Evolutionary conservation across 2,329 filamentous ascomycete species (phyloP).

Genomic region (Sporothrix schenckii): DNA sequence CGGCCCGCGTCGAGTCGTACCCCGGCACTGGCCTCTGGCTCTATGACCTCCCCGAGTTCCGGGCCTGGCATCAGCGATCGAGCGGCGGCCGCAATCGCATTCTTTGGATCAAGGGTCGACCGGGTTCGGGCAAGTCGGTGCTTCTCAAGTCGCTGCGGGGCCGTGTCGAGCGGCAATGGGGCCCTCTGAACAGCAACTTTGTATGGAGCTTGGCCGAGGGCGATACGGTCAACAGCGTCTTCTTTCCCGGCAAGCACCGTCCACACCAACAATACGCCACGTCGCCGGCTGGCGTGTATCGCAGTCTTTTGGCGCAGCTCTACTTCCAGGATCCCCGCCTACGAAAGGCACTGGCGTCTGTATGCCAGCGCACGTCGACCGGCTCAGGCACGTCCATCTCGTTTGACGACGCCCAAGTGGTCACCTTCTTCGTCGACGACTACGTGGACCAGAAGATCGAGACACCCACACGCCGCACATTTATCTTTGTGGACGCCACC

Average conservation of each 20-base stretch:
- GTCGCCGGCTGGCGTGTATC: constrained; percentile 39
- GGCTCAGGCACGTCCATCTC: not conserved
- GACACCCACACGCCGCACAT: constrained; percentile 40
- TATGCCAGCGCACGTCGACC: constrained; percentile 8
- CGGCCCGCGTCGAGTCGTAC: constrained; percentile 36
- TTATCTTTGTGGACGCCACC: constrained; percentile 43
- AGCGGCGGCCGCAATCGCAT: constrained; percentile 39
- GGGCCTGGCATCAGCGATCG: constrained; percentile 41
- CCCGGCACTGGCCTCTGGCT: constrained; percentile 43
- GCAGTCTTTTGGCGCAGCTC: constrained; percentile 41
- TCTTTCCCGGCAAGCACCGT: constrained; percentile 32
- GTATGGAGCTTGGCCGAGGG: constrained; percentile 39
- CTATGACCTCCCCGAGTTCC: constrained; percentile 42
- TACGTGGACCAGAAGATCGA: constrained; percentile 40
- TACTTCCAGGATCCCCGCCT: constrained; percentile 41
- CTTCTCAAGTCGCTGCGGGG: constrained; percentile 40
- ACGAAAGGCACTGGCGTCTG: constrained; percentile 37
- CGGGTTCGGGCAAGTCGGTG: constrained; percentile 42
- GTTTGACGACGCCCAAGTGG: constrained; percentile 41
- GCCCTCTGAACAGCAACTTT: constrained; percentile 38
- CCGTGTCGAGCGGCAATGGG: constrained; percentile 41
- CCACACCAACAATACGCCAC: constrained; percentile 30
- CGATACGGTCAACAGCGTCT: constrained; percentile 36
- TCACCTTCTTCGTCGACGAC: constrained; percentile 42
- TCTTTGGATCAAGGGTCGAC: constrained; percentile 42